These are phyloP conservation scores for Berkeleyomyces rouxiae DNA, from an alignment of 2,329 filamentous ascomycete genomes.

Conservation along the genomic window DNA sequence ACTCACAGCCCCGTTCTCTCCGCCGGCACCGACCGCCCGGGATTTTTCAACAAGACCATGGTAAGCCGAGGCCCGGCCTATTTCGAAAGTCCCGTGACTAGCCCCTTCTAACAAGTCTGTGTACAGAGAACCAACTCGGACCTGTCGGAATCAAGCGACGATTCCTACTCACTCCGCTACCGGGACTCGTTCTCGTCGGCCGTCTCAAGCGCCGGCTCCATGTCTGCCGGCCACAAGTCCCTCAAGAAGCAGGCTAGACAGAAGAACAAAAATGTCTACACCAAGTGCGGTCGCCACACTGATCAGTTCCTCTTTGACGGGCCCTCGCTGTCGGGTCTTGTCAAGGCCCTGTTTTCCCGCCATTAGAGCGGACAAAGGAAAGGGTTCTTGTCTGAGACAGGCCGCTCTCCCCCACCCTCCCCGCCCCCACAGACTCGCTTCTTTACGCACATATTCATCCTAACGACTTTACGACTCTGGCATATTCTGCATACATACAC, in stretches of 20 bases:
- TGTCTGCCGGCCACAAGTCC: background rate
- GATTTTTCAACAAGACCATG: slow-evolving; percentile 6
- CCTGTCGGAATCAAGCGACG: slow-evolving; percentile 1
- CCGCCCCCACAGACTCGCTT: background rate
- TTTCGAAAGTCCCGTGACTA: background rate
- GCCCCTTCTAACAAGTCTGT: background rate
- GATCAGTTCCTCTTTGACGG: slow-evolving; percentile 37
- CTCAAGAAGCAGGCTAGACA: slow-evolving; percentile 17
- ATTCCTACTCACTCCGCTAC: background rate
- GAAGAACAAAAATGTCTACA: slow-evolving; percentile 32
- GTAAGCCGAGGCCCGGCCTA: background rate
- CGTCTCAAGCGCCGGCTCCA: slow-evolving; percentile 11
- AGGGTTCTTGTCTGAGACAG: background rate
- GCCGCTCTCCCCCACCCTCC: background rate
- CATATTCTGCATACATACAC: background rate
- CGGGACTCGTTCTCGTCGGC: background rate
- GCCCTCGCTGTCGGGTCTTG: slow-evolving; percentile 28
- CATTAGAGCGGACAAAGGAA: background rate
- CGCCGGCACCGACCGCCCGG: background rate
- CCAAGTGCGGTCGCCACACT: slow-evolving; percentile 38
- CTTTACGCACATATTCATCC: background rate
- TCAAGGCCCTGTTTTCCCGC: slow-evolving; percentile 23
- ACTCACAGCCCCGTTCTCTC: slow-evolving; percentile 3
- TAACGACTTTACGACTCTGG: background rate
- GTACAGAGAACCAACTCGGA: slow-evolving; percentile 4